A percentile compares a stretch with the other conserved stretches of the same genome.
phyloP scores from a whole-genome alignment of 805 yeast genomes.

The Schizosaccharomyces octosporus region DNA sequence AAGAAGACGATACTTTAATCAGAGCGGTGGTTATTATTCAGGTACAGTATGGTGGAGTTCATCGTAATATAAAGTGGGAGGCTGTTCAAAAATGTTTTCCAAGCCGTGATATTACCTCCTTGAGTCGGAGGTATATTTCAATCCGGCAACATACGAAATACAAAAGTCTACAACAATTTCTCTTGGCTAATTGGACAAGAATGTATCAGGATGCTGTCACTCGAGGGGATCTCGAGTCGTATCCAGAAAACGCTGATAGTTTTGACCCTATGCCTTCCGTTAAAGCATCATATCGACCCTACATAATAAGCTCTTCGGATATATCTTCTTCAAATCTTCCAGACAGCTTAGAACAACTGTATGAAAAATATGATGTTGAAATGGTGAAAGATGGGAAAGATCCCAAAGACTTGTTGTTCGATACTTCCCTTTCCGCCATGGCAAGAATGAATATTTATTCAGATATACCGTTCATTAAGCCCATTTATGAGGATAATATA shows the following conservation, averaged over 20 bases:
- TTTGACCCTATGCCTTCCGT: background rate
- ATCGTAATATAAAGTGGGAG: background rate
- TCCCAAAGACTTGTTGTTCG: background rate
- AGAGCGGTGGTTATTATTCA: conserved; percentile 1
- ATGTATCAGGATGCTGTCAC: background rate
- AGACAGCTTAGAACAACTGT: background rate
- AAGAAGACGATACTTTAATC: background rate
- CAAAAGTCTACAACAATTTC: background rate
- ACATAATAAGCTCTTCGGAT: background rate
- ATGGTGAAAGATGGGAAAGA: background rate
- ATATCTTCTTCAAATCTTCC: background rate
- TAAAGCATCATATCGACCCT: background rate
- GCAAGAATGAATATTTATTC: background rate
- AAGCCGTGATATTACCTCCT: background rate
- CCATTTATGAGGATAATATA: background rate
- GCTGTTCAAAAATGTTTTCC: conserved; percentile 1
- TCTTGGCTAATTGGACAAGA: background rate
- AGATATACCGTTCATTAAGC: background rate
- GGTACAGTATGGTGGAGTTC: background rate
- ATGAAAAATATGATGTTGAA: background rate
- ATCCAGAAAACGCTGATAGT: background rate
- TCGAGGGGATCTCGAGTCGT: background rate
- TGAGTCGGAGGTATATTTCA: background rate
- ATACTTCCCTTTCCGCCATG: background rate
- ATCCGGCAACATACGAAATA: background rate